Conservation (phyloP, 208 protist species). For the Tritrichomonas musculus region DNA sequence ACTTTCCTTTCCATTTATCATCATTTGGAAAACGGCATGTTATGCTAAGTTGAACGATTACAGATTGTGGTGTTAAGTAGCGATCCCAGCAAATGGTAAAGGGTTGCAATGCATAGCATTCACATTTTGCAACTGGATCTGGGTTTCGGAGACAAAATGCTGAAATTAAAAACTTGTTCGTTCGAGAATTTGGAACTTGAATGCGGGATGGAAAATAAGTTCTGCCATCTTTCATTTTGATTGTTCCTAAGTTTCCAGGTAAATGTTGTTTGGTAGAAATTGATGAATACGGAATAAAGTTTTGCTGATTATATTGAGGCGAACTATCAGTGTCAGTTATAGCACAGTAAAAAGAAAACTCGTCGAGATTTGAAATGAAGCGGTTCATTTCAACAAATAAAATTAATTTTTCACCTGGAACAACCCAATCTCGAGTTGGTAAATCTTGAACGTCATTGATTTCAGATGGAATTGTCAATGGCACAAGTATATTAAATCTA, state of each 20-base stretch:
- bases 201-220: neutral
- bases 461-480: neutral
- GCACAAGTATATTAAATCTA: neutral
- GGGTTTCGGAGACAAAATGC: neutral
- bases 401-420: conserved; percentile 14
- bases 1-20: neutral
- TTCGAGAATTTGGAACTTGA: neutral
- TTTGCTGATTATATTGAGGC: neutral
- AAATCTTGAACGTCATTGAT: neutral
- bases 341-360: neutral
- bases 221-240: neutral
- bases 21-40: neutral
- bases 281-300: neutral
- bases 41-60: neutral
- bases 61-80: neutral
- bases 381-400: neutral
- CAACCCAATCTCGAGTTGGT: neutral
- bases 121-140: neutral
- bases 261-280: neutral
- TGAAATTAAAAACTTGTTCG: neutral
- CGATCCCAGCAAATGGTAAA: neutral
- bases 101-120: neutral
- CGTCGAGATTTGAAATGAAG: neutral
- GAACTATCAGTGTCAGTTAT: neutral
- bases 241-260: neutral